Conservation (phyloP, 2,329 filamentous ascomycete genomes). For the Beauveria medogensis region DNA sequence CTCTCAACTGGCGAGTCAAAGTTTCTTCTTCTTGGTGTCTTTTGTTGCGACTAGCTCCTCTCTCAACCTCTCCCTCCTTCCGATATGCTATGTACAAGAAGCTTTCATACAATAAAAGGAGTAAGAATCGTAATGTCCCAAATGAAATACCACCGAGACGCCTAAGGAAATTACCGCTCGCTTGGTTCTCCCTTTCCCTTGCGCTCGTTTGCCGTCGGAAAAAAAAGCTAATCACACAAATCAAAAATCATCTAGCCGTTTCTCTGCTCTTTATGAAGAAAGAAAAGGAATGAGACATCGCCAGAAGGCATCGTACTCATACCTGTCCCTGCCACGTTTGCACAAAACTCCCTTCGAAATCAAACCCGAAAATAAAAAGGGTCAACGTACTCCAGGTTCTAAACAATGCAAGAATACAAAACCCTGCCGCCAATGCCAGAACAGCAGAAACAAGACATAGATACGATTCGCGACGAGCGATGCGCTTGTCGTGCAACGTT, state of each 20-base stretch:
- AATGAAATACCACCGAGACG: background rate
- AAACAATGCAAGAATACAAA: background rate
- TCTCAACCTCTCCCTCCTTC: too few relatives aligned
- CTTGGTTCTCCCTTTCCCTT: background rate
- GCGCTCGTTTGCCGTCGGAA: background rate
- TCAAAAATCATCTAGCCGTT: background rate
- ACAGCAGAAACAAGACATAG: background rate
- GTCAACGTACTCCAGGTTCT: background rate
- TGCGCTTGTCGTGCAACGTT: background rate
- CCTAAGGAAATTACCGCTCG: background rate
- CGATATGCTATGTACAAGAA: too few relatives aligned
- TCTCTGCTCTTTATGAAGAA: background rate
- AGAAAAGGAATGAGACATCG: background rate
- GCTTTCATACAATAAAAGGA: too few relatives aligned
- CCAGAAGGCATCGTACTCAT: background rate
- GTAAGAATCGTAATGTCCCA: background rate
- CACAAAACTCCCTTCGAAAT: background rate
- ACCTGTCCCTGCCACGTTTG: background rate
- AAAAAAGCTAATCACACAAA: background rate
- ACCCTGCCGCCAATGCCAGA: background rate
- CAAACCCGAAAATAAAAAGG: background rate
- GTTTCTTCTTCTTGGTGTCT: background rate
- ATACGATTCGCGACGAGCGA: background rate
- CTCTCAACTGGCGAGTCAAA: background rate
- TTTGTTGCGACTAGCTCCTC: too few relatives aligned